Evolutionary conservation across 257 asterid species (phyloP), one percentile per base, ranked within the genome.

Genomic region (Paraleonurus japonicus): DNA sequence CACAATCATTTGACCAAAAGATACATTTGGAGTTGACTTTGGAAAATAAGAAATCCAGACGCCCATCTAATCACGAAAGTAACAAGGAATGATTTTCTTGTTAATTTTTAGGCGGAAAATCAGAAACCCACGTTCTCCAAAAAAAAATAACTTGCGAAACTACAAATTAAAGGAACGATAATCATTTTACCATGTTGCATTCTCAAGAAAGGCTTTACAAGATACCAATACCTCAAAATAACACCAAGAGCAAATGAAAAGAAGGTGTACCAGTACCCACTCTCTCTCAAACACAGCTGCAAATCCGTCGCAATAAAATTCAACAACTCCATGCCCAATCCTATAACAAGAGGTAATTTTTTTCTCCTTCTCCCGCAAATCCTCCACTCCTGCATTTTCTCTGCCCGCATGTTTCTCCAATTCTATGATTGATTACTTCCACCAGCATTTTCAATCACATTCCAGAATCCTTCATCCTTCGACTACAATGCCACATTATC

Each of bases 281-380:
- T n/a, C 53, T 78, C 57, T 9, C 87, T 89, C 57, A 84, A 57
- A 41, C 67, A 65, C 0, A 62, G 58, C 71, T 87, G 91, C 87
- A 89, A 80, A 75, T 78, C 76, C 68, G 74, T 65, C 35, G 35
- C 81, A 26, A n/a, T n/a, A 90, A 87, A 61, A 67, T 91, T 69
- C 82, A 80, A 32, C 95, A 91, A 82, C 64, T 89, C 71, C 95
- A 89, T 75, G 95, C 92, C 23, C 97, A 87, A 59, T 81, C 86
- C 80, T n/a, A 78, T 86, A 58, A 72, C 93, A 5, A 78, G 78
- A 67, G 92, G 92, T 59, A 10, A n/a, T 17, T 33, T 35, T 3
- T 19, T 81, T 41, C 77, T 79, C 66, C 78, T 87, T 32, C 88
- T 83, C 78, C 37, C 89, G 35, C 88, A 83, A 45, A 80, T 90